These are phyloP conservation scores for Berkeleyomyces basicola DNA, from an alignment of 2,329 filamentous ascomycete species.

Conservation along the genomic window DNA sequence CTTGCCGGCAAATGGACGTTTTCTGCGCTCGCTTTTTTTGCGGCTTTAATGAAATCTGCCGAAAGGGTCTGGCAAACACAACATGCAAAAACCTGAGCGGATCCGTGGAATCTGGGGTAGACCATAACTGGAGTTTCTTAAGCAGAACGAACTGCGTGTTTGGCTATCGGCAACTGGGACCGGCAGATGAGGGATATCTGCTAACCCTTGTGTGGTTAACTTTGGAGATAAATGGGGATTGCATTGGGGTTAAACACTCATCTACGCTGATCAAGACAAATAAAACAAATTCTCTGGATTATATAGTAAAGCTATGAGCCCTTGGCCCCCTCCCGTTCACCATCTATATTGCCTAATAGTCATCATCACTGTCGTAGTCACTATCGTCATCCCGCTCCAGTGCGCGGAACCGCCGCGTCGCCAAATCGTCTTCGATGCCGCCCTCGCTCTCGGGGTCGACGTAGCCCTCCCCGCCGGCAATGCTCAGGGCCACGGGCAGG, in stretches of 20 bases:
- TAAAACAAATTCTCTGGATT: background rate
- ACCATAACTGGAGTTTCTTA: background rate
- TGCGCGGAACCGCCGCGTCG: conserved; percentile 43
- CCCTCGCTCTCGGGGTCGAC: conserved; percentile 75
- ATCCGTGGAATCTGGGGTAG: background rate
- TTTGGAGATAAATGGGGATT: too few species aligned
- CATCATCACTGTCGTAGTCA: conserved; percentile 5
- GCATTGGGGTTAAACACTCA: background rate
- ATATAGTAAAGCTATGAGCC: background rate
- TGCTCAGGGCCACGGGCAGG: conserved; percentile 72
- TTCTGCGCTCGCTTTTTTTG: background rate
- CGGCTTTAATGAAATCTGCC: conserved; percentile 2
- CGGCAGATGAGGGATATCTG: background rate
- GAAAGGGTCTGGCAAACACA: background rate
- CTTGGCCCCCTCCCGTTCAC: background rate
- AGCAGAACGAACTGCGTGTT: background rate
- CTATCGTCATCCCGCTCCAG: conserved; percentile 4
- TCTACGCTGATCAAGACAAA: background rate
- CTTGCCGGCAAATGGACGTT: background rate
- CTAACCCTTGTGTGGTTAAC: background rate
- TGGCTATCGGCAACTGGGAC: background rate
- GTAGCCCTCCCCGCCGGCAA: conserved; percentile 76
- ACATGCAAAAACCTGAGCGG: background rate
- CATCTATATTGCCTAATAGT: background rate
- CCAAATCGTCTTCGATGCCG: conserved; percentile 77